Evolutionary conservation across 805 yeast species (phyloP).

Genomic region (Naumovozyma dairenensis): DNA sequence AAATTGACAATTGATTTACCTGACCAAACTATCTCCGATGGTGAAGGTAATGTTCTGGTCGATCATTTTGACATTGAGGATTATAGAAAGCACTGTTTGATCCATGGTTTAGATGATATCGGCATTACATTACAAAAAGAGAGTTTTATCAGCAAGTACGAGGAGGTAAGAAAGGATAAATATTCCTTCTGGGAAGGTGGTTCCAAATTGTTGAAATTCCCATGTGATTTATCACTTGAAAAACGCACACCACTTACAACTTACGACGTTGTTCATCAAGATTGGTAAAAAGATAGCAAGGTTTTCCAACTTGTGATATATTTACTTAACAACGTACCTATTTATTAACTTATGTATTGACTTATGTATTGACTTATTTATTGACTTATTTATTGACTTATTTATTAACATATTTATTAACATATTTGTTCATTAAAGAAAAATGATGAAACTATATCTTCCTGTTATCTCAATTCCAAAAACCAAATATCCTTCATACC

Average conservation of each 20-base stretch:
- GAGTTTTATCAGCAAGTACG: constrained; percentile 62
- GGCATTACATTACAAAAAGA: constrained; percentile 91
- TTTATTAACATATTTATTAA: too few species aligned
- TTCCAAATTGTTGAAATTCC: constrained; percentile 42
- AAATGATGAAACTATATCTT: too few species aligned
- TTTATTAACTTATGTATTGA: too few species aligned
- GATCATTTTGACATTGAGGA: constrained; percentile 79
- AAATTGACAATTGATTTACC: constrained; percentile 75
- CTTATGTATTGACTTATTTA: too few species aligned
- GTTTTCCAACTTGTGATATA: too few species aligned
- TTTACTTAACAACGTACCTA: too few species aligned
- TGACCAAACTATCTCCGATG: constrained; percentile 64
- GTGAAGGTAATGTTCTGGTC: constrained; percentile 63
- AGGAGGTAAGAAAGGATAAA: constrained; percentile 61
- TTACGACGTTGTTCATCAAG: constrained; percentile 8
- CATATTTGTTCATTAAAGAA: too few species aligned
- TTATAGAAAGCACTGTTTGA: constrained; percentile 89
- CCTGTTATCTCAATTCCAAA: too few species aligned
- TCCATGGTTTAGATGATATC: constrained; percentile 94
- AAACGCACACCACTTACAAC: constrained; percentile 4
- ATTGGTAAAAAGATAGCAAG: too few species aligned
- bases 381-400: too few species aligned
- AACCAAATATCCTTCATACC: too few species aligned
- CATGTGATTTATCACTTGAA: constrained; percentile 2
- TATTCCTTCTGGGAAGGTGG: constrained; percentile 94